phyloP scores from a whole-genome alignment of 2,329 filamentous ascomycete species.

The Fusarium sp. region DNA sequence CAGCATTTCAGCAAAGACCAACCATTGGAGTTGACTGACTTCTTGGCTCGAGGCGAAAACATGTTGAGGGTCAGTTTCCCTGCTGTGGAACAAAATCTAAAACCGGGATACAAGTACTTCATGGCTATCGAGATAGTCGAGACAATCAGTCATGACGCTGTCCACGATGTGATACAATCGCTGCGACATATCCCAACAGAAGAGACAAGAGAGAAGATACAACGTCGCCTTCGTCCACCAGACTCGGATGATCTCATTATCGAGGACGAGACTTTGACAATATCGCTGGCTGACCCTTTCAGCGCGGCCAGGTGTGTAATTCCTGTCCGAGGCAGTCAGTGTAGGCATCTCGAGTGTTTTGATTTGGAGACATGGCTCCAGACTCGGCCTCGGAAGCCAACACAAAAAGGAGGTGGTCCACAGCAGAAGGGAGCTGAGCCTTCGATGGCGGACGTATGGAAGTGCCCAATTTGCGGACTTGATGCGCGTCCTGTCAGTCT shows the following conservation, averaged over 20 bases:
- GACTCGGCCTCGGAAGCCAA: slow-evolving; percentile 67
- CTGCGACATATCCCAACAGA: slow-evolving; percentile 57
- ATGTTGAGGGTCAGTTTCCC: slow-evolving; percentile 65
- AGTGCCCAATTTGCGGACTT: slow-evolving; percentile 82
- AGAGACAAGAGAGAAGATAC: slow-evolving; percentile 70
- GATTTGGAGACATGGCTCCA: slow-evolving; percentile 85
- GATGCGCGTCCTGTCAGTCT: slow-evolving; percentile 83
- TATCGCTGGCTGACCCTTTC: slow-evolving; percentile 77
- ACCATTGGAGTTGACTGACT: slow-evolving; percentile 78
- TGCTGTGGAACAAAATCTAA: slow-evolving; percentile 45
- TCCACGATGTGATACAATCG: slow-evolving; percentile 57
- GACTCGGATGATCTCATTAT: slow-evolving; percentile 71
- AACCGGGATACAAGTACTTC: slow-evolving; percentile 57
- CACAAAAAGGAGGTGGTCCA: slow-evolving; percentile 26
- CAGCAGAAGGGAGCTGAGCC: slow-evolving; percentile 56
- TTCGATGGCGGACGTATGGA: slow-evolving; percentile 78
- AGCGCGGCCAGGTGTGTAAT: slow-evolving; percentile 72
- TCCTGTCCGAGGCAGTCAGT: slow-evolving; percentile 78
- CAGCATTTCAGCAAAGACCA: slow-evolving; percentile 80
- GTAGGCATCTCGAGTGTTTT: slow-evolving; percentile 88
- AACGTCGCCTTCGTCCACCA: slow-evolving; percentile 55
- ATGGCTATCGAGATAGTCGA: slow-evolving; percentile 79
- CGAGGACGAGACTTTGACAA: slow-evolving; percentile 64
- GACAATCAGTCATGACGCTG: slow-evolving; percentile 61
- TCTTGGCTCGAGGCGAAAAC: slow-evolving; percentile 71